These are phyloP conservation scores for Radiomyces spectabilis DNA, from an alignment of 192 early-diverging fungal species.

Conservation along the genomic window DNA sequence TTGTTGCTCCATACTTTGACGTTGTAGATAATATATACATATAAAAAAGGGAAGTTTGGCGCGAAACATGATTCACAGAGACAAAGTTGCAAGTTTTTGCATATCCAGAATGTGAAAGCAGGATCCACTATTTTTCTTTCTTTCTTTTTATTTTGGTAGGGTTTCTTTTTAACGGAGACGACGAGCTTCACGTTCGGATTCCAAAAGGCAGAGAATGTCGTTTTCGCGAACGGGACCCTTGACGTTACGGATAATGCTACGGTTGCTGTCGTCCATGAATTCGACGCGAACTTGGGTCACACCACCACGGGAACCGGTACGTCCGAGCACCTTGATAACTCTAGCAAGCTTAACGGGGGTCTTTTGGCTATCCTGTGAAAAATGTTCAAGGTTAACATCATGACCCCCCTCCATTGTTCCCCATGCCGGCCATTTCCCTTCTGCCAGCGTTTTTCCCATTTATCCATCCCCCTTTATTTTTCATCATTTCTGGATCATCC, in stretches of 20 bases:
- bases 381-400: not conserved
- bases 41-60: no score
- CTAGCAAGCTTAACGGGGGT: slow-evolving; percentile 83
- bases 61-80: no score
- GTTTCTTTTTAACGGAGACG: slow-evolving; percentile 83
- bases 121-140: not conserved
- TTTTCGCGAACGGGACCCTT: slow-evolving; percentile 98
- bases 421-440: not conserved
- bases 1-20: not conserved
- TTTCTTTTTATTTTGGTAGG: not conserved
- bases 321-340: slow-evolving; percentile 96
- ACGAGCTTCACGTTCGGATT: slow-evolving; percentile 99
- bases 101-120: not conserved
- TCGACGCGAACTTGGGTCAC: slow-evolving; percentile 99
- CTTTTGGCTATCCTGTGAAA: slow-evolving; percentile 31
- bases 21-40: not conserved
- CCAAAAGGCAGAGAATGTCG: slow-evolving; percentile 94
- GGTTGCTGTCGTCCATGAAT: slow-evolving; percentile 93
- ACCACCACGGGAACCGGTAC: slow-evolving; percentile 99
- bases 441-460: not conserved
- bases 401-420: not conserved
- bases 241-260: slow-evolving; percentile 99
- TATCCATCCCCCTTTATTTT: not conserved
- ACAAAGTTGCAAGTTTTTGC: no score
- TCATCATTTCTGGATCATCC: no score